These are phyloP conservation scores for Ambrosia trifida DNA, from an alignment of 129 eudicot species.

Conservation along the genomic window DNA sequence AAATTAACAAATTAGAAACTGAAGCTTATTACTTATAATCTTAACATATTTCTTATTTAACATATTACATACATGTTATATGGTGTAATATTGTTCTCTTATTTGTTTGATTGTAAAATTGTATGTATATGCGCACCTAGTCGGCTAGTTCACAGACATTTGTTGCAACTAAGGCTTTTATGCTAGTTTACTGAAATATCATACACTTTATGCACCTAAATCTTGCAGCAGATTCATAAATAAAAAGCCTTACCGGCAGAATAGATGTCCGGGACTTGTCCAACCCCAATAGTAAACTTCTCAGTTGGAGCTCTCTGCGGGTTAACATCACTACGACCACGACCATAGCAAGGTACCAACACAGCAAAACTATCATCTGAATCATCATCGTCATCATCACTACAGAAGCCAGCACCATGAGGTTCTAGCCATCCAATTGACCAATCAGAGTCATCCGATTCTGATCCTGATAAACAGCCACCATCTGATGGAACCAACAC, in stretches of 20 bases:
- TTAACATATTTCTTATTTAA: not conserved
- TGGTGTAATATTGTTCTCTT: not conserved
- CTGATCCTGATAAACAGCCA: constrained; percentile 79
- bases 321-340: constrained; percentile 35
- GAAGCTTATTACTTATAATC: not conserved
- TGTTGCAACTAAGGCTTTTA: not conserved
- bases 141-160: not conserved
- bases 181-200: not conserved
- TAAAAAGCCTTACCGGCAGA: constrained; percentile 50
- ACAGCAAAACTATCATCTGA: constrained; percentile 74
- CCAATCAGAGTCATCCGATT: constrained; percentile 92
- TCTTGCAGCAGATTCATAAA: not conserved
- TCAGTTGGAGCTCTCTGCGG: constrained; percentile 33
- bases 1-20: not conserved
- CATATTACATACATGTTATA: not conserved
- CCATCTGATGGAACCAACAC: constrained; percentile 89
- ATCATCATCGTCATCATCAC: constrained; percentile 64
- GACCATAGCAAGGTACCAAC: constrained; percentile 79
- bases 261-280: constrained; percentile 40
- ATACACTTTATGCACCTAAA: constrained; percentile 20
- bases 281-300: constrained; percentile 45
- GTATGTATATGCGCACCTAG: not conserved
- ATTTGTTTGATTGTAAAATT: not conserved
- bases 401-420: constrained; percentile 75
- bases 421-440: constrained; percentile 94